Evolutionary conservation across 2,329 filamentous ascomycete species (phyloP), one percentile per base, ranked within the genome.

Genomic region (Fusarium zealandicum): DNA sequence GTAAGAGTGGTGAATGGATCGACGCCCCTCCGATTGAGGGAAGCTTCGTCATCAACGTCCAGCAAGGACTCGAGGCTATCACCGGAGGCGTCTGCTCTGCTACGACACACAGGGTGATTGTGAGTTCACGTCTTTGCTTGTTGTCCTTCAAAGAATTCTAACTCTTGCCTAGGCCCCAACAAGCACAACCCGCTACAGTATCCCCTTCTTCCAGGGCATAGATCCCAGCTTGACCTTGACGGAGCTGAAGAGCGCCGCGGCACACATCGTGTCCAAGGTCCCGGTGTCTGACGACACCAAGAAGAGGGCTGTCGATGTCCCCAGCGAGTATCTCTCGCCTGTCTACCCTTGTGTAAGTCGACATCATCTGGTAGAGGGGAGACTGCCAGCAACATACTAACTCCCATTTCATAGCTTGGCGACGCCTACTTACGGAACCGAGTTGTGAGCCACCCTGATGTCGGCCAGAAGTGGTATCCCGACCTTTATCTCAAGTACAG

Each of bases 201-300:
- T 48, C 5, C 44, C 44, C 8, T 48, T 48, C 36, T 48, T 48
- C 18, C 44, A 48, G n/a, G 44, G 44, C n/a, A 48, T 48, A 33
- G 30, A 48, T 12, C 35, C 44, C n/a, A 48, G 18, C 28, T 22
- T 48, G 18, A 40, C 44, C 3, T 33, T 48, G 11, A 27, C 39
- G 9, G 27, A 39, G 5, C 28, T 48, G 2, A 48, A 48, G 44
- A 40, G 36, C 27, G 44, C 9, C 2, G 44, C 44, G 3, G 44
- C 36, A 14, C 44, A 48, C 14, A 48, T 48, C 7, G 44, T 48
- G 5, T 48, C 44, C 16, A 40, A 48, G 17, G 44, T 48, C 2
- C 44, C 44, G 0, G 44, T 17, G 1, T 48, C 44, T 20, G 44
- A 40, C 9, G 27, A 48, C 31, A 27, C 44, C 6, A 48, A 48